These are phyloP conservation scores for Hydnomerulius pinastri DNA, from an alignment of 768 basidiomycete genomes.

Conservation along the genomic window DNA sequence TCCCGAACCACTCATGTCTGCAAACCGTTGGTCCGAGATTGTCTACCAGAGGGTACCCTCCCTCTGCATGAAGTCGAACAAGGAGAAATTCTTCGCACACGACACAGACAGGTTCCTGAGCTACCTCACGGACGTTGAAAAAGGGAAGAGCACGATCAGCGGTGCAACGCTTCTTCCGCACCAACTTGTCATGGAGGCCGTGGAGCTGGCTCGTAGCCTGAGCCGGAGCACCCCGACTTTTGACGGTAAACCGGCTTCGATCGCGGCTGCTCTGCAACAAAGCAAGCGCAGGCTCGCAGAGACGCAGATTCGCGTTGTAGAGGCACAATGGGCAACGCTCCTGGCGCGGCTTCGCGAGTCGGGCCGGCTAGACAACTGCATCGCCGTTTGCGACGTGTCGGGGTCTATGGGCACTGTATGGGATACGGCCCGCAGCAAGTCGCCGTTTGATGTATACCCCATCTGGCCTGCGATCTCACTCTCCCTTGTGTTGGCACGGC, in stretches of 20 bases:
- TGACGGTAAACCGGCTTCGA: slow-evolving; percentile 18
- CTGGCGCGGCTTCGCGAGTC: slow-evolving; percentile 52
- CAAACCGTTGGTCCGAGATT: slow-evolving; percentile 59
- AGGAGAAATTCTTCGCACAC: slow-evolving; percentile 52
- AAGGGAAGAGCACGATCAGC: slow-evolving; percentile 55
- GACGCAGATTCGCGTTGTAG: slow-evolving; percentile 45
- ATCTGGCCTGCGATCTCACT: slow-evolving; percentile 66
- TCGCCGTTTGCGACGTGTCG: slow-evolving; percentile 76
- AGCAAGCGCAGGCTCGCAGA: slow-evolving; percentile 33
- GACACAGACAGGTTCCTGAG: slow-evolving; percentile 59
- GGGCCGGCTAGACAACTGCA: slow-evolving; percentile 57
- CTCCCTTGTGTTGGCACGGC: slow-evolving; percentile 62
- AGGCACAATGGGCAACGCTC: slow-evolving; percentile 69
- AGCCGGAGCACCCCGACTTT: too few species aligned
- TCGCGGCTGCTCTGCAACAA: slow-evolving; percentile 21
- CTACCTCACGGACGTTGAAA: slow-evolving; percentile 59
- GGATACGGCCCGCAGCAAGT: not conserved
- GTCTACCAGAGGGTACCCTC: slow-evolving; percentile 59
- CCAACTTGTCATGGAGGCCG: slow-evolving; percentile 49
- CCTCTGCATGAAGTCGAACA: slow-evolving; percentile 62
- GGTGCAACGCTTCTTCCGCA: slow-evolving; percentile 73
- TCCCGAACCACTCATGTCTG: slow-evolving; percentile 65
- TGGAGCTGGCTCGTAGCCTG: not conserved
- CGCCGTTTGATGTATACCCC: slow-evolving; percentile 34
- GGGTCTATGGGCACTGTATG: slow-evolving; percentile 62